These are phyloP conservation scores for Hagleromyces aurorensis DNA, from an alignment of 805 yeast genomes.

Conservation along the genomic window DNA sequence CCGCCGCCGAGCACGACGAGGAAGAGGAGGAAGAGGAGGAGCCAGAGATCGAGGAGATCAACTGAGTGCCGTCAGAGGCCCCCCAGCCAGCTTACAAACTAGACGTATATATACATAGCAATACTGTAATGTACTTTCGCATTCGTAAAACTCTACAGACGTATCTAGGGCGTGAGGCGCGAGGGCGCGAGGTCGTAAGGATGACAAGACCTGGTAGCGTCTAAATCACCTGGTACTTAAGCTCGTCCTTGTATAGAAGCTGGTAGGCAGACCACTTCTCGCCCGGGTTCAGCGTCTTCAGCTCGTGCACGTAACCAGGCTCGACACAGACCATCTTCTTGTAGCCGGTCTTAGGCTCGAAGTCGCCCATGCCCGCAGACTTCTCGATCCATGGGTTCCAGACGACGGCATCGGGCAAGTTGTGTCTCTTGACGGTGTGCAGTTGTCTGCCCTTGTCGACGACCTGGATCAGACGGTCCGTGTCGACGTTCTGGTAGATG, in stretches of 20 bases:
- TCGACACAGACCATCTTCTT: slow-evolving; percentile 89
- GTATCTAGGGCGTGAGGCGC: no score
- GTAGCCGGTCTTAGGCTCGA: slow-evolving; percentile 78
- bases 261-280: slow-evolving; percentile 71
- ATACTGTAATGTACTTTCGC: no score
- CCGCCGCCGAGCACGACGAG: slow-evolving; percentile 21
- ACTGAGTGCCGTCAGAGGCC: no score
- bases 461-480: slow-evolving; percentile 53
- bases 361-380: slow-evolving; percentile 79
- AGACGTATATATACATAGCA: no score
- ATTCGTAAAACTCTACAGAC: no score
- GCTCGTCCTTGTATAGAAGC: slow-evolving; percentile 45
- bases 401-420: slow-evolving; percentile 67
- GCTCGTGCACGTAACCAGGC: slow-evolving; percentile 79
- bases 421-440: slow-evolving; percentile 57
- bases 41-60: slow-evolving; percentile 2
- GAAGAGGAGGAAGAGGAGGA: slow-evolving; percentile 28
- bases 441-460: slow-evolving; percentile 63
- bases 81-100: no score
- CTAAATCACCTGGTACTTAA: slow-evolving; percentile 49
- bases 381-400: slow-evolving; percentile 97
- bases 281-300: slow-evolving; percentile 59
- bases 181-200: no score
- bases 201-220: no score
- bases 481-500: slow-evolving; percentile 59